Evolutionary conservation across 2,329 filamentous ascomycete species (phyloP).

Genomic region (Septoria petroselini): DNA sequence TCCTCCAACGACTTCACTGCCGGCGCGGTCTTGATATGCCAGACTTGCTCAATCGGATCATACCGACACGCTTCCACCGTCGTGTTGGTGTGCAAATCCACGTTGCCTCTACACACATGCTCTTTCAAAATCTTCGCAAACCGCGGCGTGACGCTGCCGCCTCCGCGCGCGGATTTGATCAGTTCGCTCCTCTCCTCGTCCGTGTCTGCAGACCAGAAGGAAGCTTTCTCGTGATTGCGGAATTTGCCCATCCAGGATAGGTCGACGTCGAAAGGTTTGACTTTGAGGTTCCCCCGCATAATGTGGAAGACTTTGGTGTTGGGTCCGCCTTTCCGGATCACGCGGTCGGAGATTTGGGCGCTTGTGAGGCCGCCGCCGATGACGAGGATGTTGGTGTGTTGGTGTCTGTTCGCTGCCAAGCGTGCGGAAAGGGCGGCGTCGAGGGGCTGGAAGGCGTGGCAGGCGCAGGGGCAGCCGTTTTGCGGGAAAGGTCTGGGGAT

Average conservation of each 20-base stretch:
- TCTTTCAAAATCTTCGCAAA: constrained; percentile 66
- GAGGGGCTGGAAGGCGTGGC: constrained; percentile 62
- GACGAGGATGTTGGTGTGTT: constrained; percentile 63
- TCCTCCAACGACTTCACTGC: constrained; percentile 48
- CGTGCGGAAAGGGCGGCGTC: constrained; percentile 41
- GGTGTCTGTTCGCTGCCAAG: constrained; percentile 50
- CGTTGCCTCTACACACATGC: constrained; percentile 52
- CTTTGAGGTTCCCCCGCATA: constrained; percentile 58
- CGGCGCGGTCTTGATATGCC: constrained; percentile 55
- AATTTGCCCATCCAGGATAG: constrained; percentile 81
- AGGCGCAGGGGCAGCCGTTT: constrained; percentile 49
- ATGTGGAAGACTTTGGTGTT: constrained; percentile 63
- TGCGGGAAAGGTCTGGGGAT: constrained; percentile 41
- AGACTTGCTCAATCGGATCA: constrained; percentile 47
- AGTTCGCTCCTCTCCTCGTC: constrained; percentile 67
- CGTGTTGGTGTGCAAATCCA: constrained; percentile 59
- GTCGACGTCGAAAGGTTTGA: constrained; percentile 73
- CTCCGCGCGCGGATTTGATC: constrained; percentile 63
- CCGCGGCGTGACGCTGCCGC: constrained; percentile 70
- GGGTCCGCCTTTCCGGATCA: constrained; percentile 57
- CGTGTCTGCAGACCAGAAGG: constrained; percentile 72
- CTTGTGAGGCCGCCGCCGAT: constrained; percentile 74
- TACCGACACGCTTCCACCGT: constrained; percentile 54
- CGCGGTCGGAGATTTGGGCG: constrained; percentile 66
- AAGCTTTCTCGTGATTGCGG: constrained; percentile 70